These are phyloP conservation scores for Talaromyces sp. DNA, from an alignment of 2,329 filamentous ascomycete genomes.

Conservation along the genomic window DNA sequence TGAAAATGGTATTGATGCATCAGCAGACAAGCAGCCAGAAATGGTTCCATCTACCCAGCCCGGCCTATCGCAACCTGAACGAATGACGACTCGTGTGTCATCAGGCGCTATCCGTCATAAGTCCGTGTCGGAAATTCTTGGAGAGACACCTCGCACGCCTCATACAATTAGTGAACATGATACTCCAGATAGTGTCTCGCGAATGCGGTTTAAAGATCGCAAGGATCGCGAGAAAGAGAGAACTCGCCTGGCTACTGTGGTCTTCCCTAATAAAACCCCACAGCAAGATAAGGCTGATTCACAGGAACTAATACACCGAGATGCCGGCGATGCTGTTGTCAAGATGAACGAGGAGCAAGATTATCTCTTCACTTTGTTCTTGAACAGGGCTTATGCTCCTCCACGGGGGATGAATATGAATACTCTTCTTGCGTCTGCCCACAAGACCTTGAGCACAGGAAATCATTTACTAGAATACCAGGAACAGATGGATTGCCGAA, in stretches of 20 bases:
- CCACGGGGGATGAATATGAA: conserved; percentile 59
- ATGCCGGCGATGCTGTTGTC: conserved; percentile 53
- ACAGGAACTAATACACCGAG: conserved; percentile 41
- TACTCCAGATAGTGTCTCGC: conserved; percentile 37
- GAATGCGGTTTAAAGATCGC: conserved; percentile 50
- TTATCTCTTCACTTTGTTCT: conserved; percentile 66
- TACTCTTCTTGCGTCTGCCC: conserved; percentile 76
- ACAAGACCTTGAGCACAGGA: conserved; percentile 85
- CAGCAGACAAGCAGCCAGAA: conserved; percentile 29
- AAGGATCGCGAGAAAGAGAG: conserved; percentile 61
- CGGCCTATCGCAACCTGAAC: conserved; percentile 47
- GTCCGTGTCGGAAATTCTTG: conserved; percentile 72
- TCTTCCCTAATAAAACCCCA: conserved; percentile 71
- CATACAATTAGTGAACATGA: conserved; percentile 36
- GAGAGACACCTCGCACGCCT: conserved; percentile 55
- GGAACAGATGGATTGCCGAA: conserved; percentile 84
- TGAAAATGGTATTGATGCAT: conserved; percentile 9
- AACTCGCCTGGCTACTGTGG: conserved; percentile 71
- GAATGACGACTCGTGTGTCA: conserved; percentile 70
- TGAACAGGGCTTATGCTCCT: conserved; percentile 60
- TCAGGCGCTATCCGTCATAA: conserved; percentile 72
- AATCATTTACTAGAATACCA: conserved; percentile 82
- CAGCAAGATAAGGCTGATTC: conserved; percentile 52
- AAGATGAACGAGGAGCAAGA: conserved; percentile 54
- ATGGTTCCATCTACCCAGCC: conserved; percentile 22